Evolutionary conservation across 2,329 filamentous ascomycete genomes (phyloP).

Genomic region (Lachnellula subtilissima): DNA sequence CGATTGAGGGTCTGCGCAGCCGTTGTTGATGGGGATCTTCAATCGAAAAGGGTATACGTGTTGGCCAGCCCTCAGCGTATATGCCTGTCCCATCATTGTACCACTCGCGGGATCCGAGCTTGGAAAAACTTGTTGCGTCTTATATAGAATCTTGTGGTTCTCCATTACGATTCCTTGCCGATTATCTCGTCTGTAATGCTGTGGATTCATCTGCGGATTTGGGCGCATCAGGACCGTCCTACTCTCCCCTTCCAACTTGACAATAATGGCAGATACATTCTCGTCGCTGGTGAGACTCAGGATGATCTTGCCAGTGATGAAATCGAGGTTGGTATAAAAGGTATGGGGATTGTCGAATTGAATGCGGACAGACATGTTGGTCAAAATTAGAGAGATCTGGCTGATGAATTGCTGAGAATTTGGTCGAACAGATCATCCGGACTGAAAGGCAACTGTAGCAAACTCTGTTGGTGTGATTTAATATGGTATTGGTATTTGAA

Average conservation of each 20-base stretch:
- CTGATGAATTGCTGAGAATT: not conserved
- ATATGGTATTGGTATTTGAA: not conserved
- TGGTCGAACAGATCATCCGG: slow-evolving; percentile 1
- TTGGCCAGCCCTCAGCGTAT: slow-evolving; percentile 61
- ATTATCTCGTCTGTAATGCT: slow-evolving; percentile 15
- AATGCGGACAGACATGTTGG: slow-evolving; percentile 61
- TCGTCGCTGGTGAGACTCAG: slow-evolving; percentile 60
- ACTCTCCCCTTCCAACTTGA: slow-evolving; percentile 80
- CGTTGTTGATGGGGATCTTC: slow-evolving; percentile 73
- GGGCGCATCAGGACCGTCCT: slow-evolving; percentile 48
- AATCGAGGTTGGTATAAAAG: slow-evolving; percentile 77
- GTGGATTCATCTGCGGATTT: slow-evolving; percentile 13
- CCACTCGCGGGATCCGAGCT: slow-evolving; percentile 30
- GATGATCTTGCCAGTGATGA: slow-evolving; percentile 58
- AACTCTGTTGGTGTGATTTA: not conserved
- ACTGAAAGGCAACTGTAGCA: not conserved
- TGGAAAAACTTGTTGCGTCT: slow-evolving; percentile 68
- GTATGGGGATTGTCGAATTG: slow-evolving; percentile 60
- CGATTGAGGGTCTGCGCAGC: slow-evolving; percentile 47
- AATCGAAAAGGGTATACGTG: slow-evolving; percentile 76
- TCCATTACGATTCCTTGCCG: slow-evolving; percentile 42
- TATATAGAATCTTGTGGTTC: slow-evolving; percentile 71
- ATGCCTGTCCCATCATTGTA: slow-evolving; percentile 35
- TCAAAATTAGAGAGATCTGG: not conserved
- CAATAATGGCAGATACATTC: slow-evolving; percentile 65